A percentile compares a stretch with the other conserved stretches of the same genome.
Evolutionary conservation across 768 basidiomycete species (phyloP).

Genomic region (Dendrothele bispora): DNA sequence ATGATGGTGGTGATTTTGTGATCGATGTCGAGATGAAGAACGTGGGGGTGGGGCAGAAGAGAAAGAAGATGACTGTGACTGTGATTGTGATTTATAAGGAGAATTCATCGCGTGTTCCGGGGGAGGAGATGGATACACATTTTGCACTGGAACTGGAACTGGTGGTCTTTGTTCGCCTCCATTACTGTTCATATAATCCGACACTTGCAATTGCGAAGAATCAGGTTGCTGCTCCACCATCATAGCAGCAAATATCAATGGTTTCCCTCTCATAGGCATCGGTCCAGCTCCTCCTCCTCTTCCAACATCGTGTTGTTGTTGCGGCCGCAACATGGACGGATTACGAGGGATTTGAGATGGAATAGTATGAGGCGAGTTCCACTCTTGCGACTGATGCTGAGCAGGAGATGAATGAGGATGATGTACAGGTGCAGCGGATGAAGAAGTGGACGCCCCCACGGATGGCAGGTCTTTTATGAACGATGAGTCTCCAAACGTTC

Average conservation of each 20-base stretch:
- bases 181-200: constrained; percentile 2
- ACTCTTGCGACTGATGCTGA: neutral
- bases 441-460: neutral
- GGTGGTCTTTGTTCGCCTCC: too few species aligned
- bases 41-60: neutral
- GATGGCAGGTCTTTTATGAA: neutral
- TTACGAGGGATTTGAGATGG: too few species aligned
- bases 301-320: too few species aligned
- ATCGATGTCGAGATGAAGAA: neutral
- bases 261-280: constrained; percentile 41
- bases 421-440: neutral
- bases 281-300: neutral
- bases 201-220: neutral
- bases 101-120: constrained; percentile 8
- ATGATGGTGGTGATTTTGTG: neutral
- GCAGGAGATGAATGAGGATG: neutral
- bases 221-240: constrained; percentile 18
- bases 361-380: neutral
- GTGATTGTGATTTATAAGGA: neutral
- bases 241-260: constrained; percentile 66
- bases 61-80: constrained; percentile 2
- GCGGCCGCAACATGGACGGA: too few species aligned
- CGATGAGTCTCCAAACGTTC: too few species aligned
- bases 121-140: constrained; percentile 28
- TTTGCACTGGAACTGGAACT: neutral